Evolutionary conservation across 1,284 basidiomycete species (phyloP).

Genomic region (Rhizoctonia solani): DNA sequence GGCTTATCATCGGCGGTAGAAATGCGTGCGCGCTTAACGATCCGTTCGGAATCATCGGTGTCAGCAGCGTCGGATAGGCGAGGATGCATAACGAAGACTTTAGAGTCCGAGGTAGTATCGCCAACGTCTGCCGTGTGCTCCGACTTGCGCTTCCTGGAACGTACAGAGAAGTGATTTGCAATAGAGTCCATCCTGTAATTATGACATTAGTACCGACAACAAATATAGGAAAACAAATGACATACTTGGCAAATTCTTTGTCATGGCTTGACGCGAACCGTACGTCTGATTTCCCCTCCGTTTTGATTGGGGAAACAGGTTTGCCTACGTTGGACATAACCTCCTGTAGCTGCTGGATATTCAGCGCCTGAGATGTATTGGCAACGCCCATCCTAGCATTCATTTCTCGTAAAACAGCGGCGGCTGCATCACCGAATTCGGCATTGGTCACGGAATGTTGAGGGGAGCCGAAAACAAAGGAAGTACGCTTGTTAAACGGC

Average conservation of each 20-base stretch:
- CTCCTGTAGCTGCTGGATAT: conserved; percentile 7
- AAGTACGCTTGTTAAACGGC: conserved; percentile 46
- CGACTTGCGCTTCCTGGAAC: conserved; percentile 43
- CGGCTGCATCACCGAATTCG: conserved; percentile 64
- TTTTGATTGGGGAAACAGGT: neutral
- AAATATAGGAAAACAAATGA: neutral
- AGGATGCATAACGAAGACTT: conserved; percentile 18
- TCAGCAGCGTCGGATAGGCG: conserved; percentile 1
- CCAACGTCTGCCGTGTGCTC: conserved; percentile 2
- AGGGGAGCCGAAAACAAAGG: conserved; percentile 75
- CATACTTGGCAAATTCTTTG: conserved; percentile 59
- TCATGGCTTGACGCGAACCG: conserved; percentile 65
- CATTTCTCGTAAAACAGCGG: conserved; percentile 74
- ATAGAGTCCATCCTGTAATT: conserved; percentile 68
- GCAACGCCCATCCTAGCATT: conserved; percentile 61
- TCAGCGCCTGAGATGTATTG: conserved; percentile 34
- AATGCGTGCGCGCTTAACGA: conserved; percentile 22
- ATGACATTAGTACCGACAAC: neutral
- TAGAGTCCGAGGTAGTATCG: conserved; percentile 6
- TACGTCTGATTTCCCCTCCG: conserved; percentile 7
- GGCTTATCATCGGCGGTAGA: conserved; percentile 16
- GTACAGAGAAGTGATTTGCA: conserved; percentile 59
- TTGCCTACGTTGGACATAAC: neutral
- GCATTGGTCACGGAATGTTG: conserved; percentile 61
- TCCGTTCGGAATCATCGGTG: conserved; percentile 15